phyloP scores from a whole-genome alignment of 768 basidiomycete species.

The Amylocystis lapponica region DNA sequence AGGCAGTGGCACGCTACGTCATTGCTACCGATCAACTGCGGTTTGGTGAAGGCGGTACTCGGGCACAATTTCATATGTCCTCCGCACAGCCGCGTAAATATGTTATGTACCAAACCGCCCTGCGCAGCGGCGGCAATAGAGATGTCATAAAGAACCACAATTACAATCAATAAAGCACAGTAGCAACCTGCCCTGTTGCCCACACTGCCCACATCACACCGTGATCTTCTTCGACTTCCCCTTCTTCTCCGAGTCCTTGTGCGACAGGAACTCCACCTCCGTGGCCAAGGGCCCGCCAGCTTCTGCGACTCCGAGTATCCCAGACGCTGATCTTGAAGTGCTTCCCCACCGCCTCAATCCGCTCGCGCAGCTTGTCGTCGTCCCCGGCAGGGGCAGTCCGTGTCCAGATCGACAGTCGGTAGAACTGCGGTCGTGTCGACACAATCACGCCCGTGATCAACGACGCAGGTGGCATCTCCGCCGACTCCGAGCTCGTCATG shows the following conservation, averaged over 20 bases:
- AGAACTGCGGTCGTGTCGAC: constrained; percentile 90
- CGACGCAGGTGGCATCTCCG: constrained; percentile 43
- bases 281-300: constrained; percentile 85
- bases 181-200: constrained; percentile 1
- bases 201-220: constrained; percentile 26
- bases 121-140: background rate
- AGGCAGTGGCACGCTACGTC: constrained; percentile 1
- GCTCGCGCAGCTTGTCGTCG: constrained; percentile 59
- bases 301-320: constrained; percentile 72
- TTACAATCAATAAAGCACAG: constrained; percentile 18
- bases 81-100: background rate
- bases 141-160: constrained; percentile 9
- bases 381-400: constrained; percentile 62
- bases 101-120: constrained; percentile 6
- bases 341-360: constrained; percentile 78
- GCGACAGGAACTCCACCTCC: constrained; percentile 91
- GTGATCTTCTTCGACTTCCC: constrained; percentile 78
- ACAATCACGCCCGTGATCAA: constrained; percentile 69
- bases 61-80: background rate
- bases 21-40: too few species aligned
- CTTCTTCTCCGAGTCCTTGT: constrained; percentile 95
- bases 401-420: constrained; percentile 97
- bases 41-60: too few species aligned
- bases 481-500: constrained; percentile 43
- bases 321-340: constrained; percentile 93